Evolutionary conservation across 371 early-diverging fungal species (phyloP).

Genomic region (Lichtheimia hyalospora): DNA sequence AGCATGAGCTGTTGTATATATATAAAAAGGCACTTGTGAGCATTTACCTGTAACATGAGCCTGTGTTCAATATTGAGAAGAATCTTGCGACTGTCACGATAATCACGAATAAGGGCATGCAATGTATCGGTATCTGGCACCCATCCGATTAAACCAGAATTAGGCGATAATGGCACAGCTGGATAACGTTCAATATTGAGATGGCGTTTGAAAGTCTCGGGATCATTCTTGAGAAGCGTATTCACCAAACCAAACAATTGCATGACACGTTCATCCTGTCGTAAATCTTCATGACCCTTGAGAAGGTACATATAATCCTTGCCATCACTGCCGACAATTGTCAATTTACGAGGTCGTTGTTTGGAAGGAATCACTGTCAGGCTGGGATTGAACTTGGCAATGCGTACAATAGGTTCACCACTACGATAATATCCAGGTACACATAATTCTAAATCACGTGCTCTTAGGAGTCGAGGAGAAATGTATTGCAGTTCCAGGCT

Average conservation of each 20-base stretch:
- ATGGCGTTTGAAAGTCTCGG: constrained; percentile 93
- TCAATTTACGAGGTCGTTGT: constrained; percentile 88
- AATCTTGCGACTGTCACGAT: constrained; percentile 87
- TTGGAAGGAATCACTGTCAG: constrained; percentile 91
- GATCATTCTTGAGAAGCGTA: constrained; percentile 82
- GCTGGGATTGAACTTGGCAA: constrained; percentile 81
- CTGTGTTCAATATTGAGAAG: constrained; percentile 92
- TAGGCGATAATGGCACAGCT: constrained; percentile 95
- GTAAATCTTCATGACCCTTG: constrained; percentile 98
- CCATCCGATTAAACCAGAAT: constrained; percentile 97
- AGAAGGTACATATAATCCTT: constrained; percentile 89
- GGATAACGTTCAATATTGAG: constrained; percentile 92
- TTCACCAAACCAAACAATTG: constrained; percentile 98
- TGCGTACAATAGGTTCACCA: constrained; percentile 86
- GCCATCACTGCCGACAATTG: constrained; percentile 89
- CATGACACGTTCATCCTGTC: constrained; percentile 99
- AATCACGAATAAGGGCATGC: constrained; percentile 88
- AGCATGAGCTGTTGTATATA: background rate
- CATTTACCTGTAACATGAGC: constrained; percentile 75
- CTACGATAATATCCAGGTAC: constrained; percentile 93
- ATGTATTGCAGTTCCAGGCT: constrained; percentile 89
- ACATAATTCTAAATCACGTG: constrained; percentile 85
- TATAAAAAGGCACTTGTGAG: background rate
- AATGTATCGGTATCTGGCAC: constrained; percentile 95
- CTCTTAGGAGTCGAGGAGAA: constrained; percentile 87